Evolutionary conservation across 768 basidiomycete genomes (phyloP), one percentile per base, ranked within the genome.

Genomic region (Pulveroboletus sp.): DNA sequence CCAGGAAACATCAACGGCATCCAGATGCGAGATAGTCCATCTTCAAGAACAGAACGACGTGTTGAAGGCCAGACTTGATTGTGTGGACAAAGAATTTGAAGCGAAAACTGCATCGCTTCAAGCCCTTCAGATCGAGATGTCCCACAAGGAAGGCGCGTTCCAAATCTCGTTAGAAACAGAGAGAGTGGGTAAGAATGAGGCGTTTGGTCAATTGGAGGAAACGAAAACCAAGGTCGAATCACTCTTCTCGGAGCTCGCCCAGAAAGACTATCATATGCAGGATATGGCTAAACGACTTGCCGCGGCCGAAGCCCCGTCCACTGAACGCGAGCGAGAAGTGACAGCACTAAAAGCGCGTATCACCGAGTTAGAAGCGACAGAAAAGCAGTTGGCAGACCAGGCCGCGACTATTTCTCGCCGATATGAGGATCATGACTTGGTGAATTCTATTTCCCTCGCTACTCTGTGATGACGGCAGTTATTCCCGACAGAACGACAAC

Each of bases 371-470:
- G 58, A 70, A 61, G 59, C 54, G 55, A 30, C 57, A 53, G 51
- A 68, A 62, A 53, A 51, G 63, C 48, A 60, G 67, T 47, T 62
- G 46, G n/a, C 53, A 53, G 43, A 57, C 40, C 46, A 69, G 62
- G 54, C 69, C 47, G 31, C 17, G 33, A 64, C 49, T 30, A 64
- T 68, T 30, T 66, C 64, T 27, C 43, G 56, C 33, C 71, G 81
- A 51, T 79, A 82, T 48, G 61, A 75, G 46, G 60, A 61, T 5
- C 73, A 75, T 17, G 68, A 76, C 43, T 54, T 83, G 73, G 81
- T 82, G 57, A 50, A 68, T 62, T 43, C 24, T 39, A 39, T 54
- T 50, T 27, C 17, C 36, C 33, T 46, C 14, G 32, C 36, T 49
- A 33, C 32, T 46, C 7, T 51, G 40, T 13, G 47, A 43, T 57